Evolutionary conservation across 306 rosid species (phyloP).

Genomic region (Citrullus colocynthis): DNA sequence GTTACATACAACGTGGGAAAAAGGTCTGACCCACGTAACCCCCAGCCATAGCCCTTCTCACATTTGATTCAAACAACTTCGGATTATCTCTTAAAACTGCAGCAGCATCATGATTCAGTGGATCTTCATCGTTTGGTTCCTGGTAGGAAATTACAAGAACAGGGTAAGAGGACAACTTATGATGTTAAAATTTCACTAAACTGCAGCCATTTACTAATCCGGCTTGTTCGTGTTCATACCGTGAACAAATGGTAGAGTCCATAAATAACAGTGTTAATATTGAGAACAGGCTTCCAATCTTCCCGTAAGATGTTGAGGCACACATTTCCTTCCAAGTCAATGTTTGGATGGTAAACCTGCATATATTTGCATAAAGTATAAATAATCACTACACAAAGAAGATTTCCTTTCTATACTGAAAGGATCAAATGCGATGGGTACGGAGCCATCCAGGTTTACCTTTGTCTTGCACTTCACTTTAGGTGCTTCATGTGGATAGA

Average conservation of each 20-base stretch:
- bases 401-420: not conserved
- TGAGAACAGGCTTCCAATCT: conserved; percentile 97
- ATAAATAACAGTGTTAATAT: conserved; percentile 67
- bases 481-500: conserved; percentile 88
- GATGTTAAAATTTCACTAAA: not conserved
- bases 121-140: conserved; percentile 94
- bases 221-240: conserved; percentile 26
- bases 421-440: not conserved
- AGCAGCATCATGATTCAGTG: conserved; percentile 89
- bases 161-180: not conserved
- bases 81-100: conserved; percentile 80
- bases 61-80: conserved; percentile 63
- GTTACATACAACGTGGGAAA: conserved; percentile 61
- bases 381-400: not conserved
- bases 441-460: conserved; percentile 28
- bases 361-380: conserved; percentile 9
- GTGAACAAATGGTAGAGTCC: conserved; percentile 88
- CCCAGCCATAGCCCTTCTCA: conserved; percentile 86
- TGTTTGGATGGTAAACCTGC: conserved; percentile 90
- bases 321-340: conserved; percentile 94
- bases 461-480: conserved; percentile 95
- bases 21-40: conserved; percentile 80
- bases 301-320: conserved; percentile 91
- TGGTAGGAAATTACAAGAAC: conserved; percentile 14
- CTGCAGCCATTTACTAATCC: not conserved